Evolutionary conservation across 2,329 filamentous ascomycete species (phyloP).

Genomic region (Truncatella angustata): DNA sequence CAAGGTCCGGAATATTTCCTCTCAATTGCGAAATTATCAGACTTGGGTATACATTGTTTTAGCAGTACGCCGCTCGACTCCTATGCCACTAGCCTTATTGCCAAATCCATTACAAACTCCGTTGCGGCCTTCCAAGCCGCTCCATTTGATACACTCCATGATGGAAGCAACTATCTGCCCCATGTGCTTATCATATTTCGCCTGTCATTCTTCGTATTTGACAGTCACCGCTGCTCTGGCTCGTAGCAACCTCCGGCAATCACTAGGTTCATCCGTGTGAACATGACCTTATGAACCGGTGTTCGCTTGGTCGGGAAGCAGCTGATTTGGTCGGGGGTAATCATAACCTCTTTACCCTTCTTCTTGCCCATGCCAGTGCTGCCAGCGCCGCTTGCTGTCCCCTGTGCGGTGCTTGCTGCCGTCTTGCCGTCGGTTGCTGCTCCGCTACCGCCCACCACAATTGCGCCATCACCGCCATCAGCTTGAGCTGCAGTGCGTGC

Average conservation of each 20-base stretch:
- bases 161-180: no score
- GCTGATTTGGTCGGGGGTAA: slow-evolving; percentile 89
- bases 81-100: no score
- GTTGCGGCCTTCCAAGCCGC: no score
- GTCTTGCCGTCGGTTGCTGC: slow-evolving; percentile 39
- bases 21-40: no score
- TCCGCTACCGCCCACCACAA: slow-evolving; percentile 38
- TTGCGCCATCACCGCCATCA: slow-evolving; percentile 33
- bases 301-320: slow-evolving; percentile 96
- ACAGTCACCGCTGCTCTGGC: neutral
- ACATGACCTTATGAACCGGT: slow-evolving; percentile 87
- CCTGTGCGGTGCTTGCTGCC: slow-evolving; percentile 25
- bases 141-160: no score
- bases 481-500: slow-evolving; percentile 35
- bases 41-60: no score
- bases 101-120: no score
- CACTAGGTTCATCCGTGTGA: slow-evolving; percentile 93
- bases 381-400: slow-evolving; percentile 27
- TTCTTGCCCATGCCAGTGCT: slow-evolving; percentile 52
- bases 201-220: neutral
- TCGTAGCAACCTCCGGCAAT: slow-evolving; percentile 76
- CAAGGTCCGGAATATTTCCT: no score
- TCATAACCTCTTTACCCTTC: slow-evolving; percentile 84
- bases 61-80: no score
- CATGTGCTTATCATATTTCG: no score